Conservation (phyloP, 305 asterid genomes). For the Fraxinus sp. region DNA sequence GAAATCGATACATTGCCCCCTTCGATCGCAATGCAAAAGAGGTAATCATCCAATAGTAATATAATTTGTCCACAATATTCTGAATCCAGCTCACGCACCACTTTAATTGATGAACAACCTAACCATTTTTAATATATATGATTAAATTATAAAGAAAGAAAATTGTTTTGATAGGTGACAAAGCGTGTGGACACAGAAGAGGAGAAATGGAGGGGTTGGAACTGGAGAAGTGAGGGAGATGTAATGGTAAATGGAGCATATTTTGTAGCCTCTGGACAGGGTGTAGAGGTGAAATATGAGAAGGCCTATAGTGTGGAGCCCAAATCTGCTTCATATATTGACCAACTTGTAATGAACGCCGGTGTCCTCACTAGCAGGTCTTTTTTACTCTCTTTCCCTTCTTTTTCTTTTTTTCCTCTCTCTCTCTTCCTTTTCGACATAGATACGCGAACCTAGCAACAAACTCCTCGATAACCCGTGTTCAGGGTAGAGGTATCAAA, state of each 20-base stretch:
- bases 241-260: conserved; percentile 82
- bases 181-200: conserved; percentile 71
- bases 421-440: neutral
- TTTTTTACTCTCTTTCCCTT: neutral
- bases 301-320: conserved; percentile 97
- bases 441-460: neutral
- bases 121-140: neutral
- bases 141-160: neutral
- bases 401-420: conserved; percentile 9
- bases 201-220: conserved; percentile 77
- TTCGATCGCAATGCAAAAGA: conserved; percentile 77
- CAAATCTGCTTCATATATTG: conserved; percentile 71
- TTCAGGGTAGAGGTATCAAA: neutral
- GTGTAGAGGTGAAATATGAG: conserved; percentile 79
- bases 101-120: neutral
- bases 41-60: conserved; percentile 34
- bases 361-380: conserved; percentile 84
- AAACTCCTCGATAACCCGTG: neutral
- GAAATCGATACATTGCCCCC: conserved; percentile 85
- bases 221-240: conserved; percentile 99
- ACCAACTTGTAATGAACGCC: conserved; percentile 76
- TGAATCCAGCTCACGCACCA: neutral
- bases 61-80: neutral
- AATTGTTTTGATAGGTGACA: conserved; percentile 51
- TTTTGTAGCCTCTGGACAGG: conserved; percentile 89